These are phyloP conservation scores for Leishmania lainsoni DNA, from an alignment of 208 protist genomes.

Conservation along the genomic window DNA sequence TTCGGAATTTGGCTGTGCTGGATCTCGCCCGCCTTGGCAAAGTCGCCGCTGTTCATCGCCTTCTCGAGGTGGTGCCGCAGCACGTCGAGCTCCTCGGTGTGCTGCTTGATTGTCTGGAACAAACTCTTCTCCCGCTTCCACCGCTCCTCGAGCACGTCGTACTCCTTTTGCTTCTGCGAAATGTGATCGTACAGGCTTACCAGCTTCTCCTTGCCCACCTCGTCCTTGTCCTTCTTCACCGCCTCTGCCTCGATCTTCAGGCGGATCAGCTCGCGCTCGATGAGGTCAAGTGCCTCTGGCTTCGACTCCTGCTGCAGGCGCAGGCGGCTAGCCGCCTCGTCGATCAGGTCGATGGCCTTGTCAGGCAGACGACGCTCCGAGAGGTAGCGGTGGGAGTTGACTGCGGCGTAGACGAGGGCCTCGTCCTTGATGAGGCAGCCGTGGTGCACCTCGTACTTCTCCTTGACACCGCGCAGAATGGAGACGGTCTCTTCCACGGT, in stretches of 20 bases:
- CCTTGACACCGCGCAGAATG: slow-evolving; percentile 97
- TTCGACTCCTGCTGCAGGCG: slow-evolving; percentile 96
- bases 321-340: slow-evolving; percentile 95
- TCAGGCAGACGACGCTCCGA: slow-evolving; percentile 97
- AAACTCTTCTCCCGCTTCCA: slow-evolving; percentile 89
- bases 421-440: slow-evolving; percentile 91
- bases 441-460: slow-evolving; percentile 94
- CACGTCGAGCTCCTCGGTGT: slow-evolving; percentile 91
- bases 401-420: slow-evolving; percentile 88
- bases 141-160: slow-evolving; percentile 79
- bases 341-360: slow-evolving; percentile 99
- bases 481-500: slow-evolving; percentile 97
- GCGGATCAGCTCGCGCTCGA: slow-evolving; percentile 91
- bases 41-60: slow-evolving; percentile 78
- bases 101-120: slow-evolving; percentile 91
- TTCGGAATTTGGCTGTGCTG: slow-evolving; percentile 76
- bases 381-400: slow-evolving; percentile 96
- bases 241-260: slow-evolving; percentile 94
- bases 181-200: slow-evolving; percentile 76
- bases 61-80: slow-evolving; percentile 83
- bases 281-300: slow-evolving; percentile 95
- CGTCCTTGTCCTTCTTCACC: slow-evolving; percentile 94
- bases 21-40: slow-evolving; percentile 80
- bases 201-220: slow-evolving; percentile 88
- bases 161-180: slow-evolving; percentile 71